phyloP scores from a whole-genome alignment of 805 yeast species.

The Lachancea cidri region DNA sequence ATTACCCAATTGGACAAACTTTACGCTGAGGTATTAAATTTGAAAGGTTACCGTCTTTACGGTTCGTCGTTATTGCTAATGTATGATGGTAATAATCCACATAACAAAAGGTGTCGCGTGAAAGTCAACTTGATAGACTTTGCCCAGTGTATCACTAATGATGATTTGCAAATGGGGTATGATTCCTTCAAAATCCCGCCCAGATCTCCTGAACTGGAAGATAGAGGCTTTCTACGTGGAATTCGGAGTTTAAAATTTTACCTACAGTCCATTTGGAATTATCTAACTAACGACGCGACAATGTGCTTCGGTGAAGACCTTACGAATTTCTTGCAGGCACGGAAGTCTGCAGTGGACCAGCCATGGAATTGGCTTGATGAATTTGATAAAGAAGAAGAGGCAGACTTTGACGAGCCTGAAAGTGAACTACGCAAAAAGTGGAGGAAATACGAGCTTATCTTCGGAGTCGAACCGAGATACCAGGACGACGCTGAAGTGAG shows the following conservation, averaged over 20 bases:
- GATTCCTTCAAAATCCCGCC: conserved; percentile 64
- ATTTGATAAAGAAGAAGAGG: conserved; percentile 33
- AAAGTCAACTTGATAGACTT: conserved; percentile 84
- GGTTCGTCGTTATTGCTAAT: conserved; percentile 86
- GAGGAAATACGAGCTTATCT: conserved; percentile 33
- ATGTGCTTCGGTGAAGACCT: conserved; percentile 22
- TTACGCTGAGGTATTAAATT: conserved; percentile 44
- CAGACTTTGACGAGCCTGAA: conserved; percentile 26
- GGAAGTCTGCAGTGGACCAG: conserved; percentile 18
- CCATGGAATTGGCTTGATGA: conserved; percentile 38
- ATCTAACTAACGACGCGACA: conserved; percentile 42
- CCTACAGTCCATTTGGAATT: conserved; percentile 53
- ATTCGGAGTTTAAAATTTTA: conserved; percentile 65
- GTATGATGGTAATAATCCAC: conserved; percentile 61
- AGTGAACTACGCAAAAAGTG: conserved; percentile 32
- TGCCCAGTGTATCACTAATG: conserved; percentile 83
- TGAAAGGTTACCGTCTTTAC: conserved; percentile 79
- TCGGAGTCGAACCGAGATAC: conserved; percentile 32
- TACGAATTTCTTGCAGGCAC: conserved; percentile 14
- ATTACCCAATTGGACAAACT: conserved; percentile 57
- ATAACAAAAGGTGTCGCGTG: conserved; percentile 22
- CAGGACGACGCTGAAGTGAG: conserved; percentile 28
- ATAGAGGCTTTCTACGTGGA: conserved; percentile 83
- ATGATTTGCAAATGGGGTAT: conserved; percentile 38
- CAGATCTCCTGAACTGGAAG: conserved; percentile 54